Base-by-base conservation (phyloP, 108 stramenopile species). In the Nitzschia sp. region DNA sequence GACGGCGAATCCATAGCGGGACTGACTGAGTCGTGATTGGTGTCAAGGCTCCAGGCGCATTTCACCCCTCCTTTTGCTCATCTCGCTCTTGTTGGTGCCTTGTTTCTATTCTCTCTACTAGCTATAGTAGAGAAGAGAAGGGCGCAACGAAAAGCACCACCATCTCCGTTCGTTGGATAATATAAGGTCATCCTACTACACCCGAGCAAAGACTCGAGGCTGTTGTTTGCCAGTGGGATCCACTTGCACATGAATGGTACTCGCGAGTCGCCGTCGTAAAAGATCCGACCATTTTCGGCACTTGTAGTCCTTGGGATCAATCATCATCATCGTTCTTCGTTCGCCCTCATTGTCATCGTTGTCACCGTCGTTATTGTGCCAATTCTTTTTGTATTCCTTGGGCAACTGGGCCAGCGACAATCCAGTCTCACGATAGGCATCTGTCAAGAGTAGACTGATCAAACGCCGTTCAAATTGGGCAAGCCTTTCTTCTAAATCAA, bases 321-420 rank as follows among this genome's bases (percentile, higher is more conserved):
- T 38, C 46, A 72, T 27, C n/a, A n/a, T n/a, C n/a, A n/a, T n/a
- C n/a, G n/a, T n/a, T n/a, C n/a, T n/a, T n/a, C n/a, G n/a, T n/a
- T n/a, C n/a, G n/a, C n/a, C n/a, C n/a, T n/a, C n/a, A n/a, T n/a
- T n/a, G n/a, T n/a, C n/a, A n/a, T n/a, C n/a, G n/a, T n/a, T n/a
- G n/a, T n/a, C n/a, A n/a, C n/a, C n/a, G 2, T 21, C 6, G 2
- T 13, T 21, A 38, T 63, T 52, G 34, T 36, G 53, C 23, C 31
- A 58, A 21, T 65, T 72, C 52, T 72, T 72, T 54, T 67, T 1
- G 48, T 72, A 72, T 61, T 78, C 66, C 34, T 72, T 72, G 21
- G 71, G 71, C 11, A 72, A 46, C 38, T 72, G 76, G 9, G 71
- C 47, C 5, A 72, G 35, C 15, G 65, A 22, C 4, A 72, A 26